Evolutionary conservation across 768 basidiomycete species (phyloP).

Genomic region (Lentinula sp.): DNA sequence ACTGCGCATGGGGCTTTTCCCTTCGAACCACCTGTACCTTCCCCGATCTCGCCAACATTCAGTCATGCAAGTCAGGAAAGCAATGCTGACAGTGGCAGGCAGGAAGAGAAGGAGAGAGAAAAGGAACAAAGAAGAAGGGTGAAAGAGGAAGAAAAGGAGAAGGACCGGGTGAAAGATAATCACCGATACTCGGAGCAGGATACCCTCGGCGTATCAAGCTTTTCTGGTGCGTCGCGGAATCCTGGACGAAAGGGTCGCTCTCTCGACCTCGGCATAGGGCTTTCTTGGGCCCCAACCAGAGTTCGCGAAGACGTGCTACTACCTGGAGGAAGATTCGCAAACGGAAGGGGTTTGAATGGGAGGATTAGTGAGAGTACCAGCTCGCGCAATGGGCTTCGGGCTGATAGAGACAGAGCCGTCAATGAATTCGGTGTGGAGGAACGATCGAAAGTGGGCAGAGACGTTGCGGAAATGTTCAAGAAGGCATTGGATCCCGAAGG

Average conservation of each 20-base stretch:
- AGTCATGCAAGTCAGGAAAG: constrained; percentile 19
- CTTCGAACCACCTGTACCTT: constrained; percentile 64
- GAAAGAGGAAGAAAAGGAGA: constrained; percentile 16
- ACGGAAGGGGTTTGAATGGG: constrained; percentile 18
- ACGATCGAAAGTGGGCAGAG: constrained; percentile 31
- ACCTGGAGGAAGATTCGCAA: constrained; percentile 35
- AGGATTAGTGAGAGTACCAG: constrained; percentile 19
- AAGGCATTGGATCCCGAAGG: constrained; percentile 39
- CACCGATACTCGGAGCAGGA: neutral
- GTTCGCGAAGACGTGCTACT: constrained; percentile 64
- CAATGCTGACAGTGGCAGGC: constrained; percentile 15
- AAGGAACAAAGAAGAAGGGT: constrained; percentile 15
- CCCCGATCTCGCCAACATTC: constrained; percentile 24
- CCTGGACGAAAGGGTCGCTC: constrained; percentile 61
- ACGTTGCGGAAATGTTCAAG: constrained; percentile 44
- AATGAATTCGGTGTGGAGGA: constrained; percentile 13
- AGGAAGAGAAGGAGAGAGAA: constrained; percentile 17
- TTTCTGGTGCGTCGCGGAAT: constrained; percentile 11
- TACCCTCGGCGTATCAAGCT: neutral
- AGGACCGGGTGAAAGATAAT: neutral
- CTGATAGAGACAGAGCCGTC: constrained; percentile 18
- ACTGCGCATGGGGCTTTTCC: constrained; percentile 55
- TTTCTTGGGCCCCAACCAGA: constrained; percentile 67
- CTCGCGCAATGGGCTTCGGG: constrained; percentile 16
- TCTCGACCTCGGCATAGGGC: constrained; percentile 61